Evolutionary conservation across 1,139 yeast genomes (phyloP).

Genomic region (Magnusiomyces ingens): DNA sequence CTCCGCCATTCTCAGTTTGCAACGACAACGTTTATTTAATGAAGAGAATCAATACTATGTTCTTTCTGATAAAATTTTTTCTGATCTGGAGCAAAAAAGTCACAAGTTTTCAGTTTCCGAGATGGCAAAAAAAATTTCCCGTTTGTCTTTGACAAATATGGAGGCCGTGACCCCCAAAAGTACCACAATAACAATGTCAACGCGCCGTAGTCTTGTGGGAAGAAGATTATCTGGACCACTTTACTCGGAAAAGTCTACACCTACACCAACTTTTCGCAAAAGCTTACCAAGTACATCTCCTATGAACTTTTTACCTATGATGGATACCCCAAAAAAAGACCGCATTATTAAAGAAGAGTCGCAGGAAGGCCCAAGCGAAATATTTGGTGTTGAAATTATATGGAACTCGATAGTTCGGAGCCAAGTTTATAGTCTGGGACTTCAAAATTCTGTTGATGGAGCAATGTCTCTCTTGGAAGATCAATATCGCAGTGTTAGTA

Average conservation of each 20-base stretch:
- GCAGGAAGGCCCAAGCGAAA: conserved; percentile 9
- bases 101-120: conserved; percentile 15
- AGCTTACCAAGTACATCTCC: neutral
- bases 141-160: conserved; percentile 10
- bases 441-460: conserved; percentile 21
- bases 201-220: neutral
- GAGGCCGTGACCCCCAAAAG: neutral
- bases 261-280: neutral
- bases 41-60: conserved; percentile 25
- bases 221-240: neutral
- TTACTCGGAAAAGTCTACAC: neutral
- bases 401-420: conserved; percentile 22
- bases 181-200: neutral
- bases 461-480: conserved; percentile 20
- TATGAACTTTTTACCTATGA: neutral
- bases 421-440: conserved; percentile 22
- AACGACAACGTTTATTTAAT: conserved; percentile 20
- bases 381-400: conserved; percentile 19
- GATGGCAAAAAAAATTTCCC: conserved; percentile 17
- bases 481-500: conserved; percentile 9
- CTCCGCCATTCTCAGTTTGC: conserved; percentile 24
- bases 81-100: conserved; percentile 16
- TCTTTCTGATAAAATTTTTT: conserved; percentile 21
- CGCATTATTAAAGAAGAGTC: neutral
- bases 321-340: neutral